Evolutionary conservation across 805 yeast species (phyloP).

Genomic region (Ogataea thermomethanolica): DNA sequence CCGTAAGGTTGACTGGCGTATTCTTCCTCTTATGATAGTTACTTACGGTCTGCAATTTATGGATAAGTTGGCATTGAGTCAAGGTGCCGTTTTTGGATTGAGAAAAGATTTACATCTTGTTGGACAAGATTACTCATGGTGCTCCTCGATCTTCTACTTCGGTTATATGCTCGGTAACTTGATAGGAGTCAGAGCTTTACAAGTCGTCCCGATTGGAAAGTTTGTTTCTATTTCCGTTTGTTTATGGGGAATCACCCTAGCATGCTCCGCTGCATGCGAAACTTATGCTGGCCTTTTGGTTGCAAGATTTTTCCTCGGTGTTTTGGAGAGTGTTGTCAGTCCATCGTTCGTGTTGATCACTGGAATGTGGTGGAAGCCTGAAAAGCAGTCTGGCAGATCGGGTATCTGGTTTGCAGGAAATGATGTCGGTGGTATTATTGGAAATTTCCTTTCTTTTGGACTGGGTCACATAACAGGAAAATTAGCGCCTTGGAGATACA

Average conservation of each 20-base stretch:
- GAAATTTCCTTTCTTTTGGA: constrained; percentile 54
- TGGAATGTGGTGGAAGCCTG: constrained; percentile 53
- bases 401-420: constrained; percentile 44
- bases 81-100: constrained; percentile 56
- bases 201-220: constrained; percentile 55
- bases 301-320: constrained; percentile 49
- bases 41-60: constrained; percentile 47
- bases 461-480: constrained; percentile 38
- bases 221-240: constrained; percentile 45
- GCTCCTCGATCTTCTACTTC: constrained; percentile 39
- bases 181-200: constrained; percentile 45
- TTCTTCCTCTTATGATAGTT: constrained; percentile 48
- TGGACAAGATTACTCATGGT: constrained; percentile 37
- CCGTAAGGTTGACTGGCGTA: constrained; percentile 45
- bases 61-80: constrained; percentile 54
- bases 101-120: constrained; percentile 46
- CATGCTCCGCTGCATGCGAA: constrained; percentile 45
- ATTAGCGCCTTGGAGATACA: constrained; percentile 55
- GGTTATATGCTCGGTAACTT: constrained; percentile 61
- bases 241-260: constrained; percentile 62
- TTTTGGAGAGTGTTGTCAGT: constrained; percentile 49
- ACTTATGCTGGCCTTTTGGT: constrained; percentile 44
- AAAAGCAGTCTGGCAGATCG: constrained; percentile 38
- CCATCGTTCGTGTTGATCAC: constrained; percentile 58
- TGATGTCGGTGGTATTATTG: constrained; percentile 45